Base-by-base conservation (phyloP, 805 yeast genomes). In the Candida taoyuanica region DNA sequence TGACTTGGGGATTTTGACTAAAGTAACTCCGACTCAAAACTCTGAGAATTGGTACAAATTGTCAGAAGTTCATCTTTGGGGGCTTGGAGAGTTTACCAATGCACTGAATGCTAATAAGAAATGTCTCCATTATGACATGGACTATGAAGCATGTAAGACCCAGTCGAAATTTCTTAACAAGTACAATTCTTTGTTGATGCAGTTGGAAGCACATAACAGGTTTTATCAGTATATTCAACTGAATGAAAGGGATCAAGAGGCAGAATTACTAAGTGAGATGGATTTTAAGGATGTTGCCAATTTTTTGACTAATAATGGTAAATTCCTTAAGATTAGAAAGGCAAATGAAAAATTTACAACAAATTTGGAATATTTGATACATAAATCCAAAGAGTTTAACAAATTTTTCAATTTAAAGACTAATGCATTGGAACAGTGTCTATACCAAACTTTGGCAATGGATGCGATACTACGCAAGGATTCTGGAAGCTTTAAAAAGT, bases 71-170 rank as follows among this genome's bases (percentile, higher is more conserved):
- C 73, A 73, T 39, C 59, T 73, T 34, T 78, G 69, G 48, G 71
- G 78, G 6, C 65, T 77, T 28, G 64, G 67, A 27, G 75, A 76
- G 29, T 75, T 70, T 42, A 74, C 74, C 13, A 67, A 68, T 18
- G 71, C 83, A 0, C 60, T 73, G 50, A 67, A 59, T 42, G 66
- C 69, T 28, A 65, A 81, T 18, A 74, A 81, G 48, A 78, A 73
- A 46, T 88, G 97, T 56, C 63, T 91, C 34, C 78, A 83, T 38
- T 70, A 76, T 31, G 91, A 91, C 58, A 84, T 86, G 59, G 96
- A 86, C 45, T 73, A 71, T 47, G 62, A 63, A 19, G 63, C 60
- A 3, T 87, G 95, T 58, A 76, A 78, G 21, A 62, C 54, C 14
- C 52, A 71, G 21, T 73, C 85, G 9, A 74, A 80, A 48, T 58